phyloP scores from a whole-genome alignment of 139 green algal genomes.

The Eudorina sp. region DNA sequence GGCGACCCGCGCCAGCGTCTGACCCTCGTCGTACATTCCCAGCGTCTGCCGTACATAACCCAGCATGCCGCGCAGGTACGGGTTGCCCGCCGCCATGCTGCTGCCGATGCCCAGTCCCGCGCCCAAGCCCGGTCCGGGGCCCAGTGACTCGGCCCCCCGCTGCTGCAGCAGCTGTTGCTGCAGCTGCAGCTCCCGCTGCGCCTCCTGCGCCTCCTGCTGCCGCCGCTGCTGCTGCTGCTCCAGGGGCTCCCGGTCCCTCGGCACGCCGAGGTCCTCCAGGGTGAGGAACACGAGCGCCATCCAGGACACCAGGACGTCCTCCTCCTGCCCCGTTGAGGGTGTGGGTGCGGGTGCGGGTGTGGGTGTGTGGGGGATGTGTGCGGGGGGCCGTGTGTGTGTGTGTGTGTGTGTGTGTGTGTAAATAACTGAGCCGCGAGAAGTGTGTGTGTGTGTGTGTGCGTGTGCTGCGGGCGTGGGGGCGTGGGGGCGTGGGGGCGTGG shows the following conservation, averaged over 20 bases:
- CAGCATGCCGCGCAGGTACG: slow-evolving; percentile 61
- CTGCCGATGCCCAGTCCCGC: not conserved
- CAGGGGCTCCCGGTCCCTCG: slow-evolving; percentile 3
- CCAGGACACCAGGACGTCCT: slow-evolving; percentile 75
- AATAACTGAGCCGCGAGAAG: too few species aligned
- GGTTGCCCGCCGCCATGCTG: not conserved
- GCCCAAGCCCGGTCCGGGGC: not conserved
- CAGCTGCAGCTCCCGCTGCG: not conserved
- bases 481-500: too few species aligned
- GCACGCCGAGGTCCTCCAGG: slow-evolving; percentile 67
- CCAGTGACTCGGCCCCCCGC: not conserved
- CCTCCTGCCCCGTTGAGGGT: too few species aligned
- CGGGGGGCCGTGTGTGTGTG: too few species aligned
- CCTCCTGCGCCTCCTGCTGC: not conserved
- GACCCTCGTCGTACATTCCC: slow-evolving; percentile 62
- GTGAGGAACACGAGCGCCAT: slow-evolving; percentile 75
- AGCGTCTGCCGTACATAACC: slow-evolving; percentile 65
- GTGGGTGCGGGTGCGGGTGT: too few species aligned
- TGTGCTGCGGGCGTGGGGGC: too few species aligned
- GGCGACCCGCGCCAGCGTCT: slow-evolving; percentile 52
- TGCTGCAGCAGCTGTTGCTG: not conserved
- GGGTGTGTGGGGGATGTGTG: too few species aligned
- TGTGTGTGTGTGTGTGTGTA: too few species aligned
- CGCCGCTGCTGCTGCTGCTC: slow-evolving; percentile 42
- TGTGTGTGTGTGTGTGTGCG: too few species aligned